Base-by-base conservation (phyloP, 2,329 filamentous ascomycete genomes). In the Fusarium miscanthi region DNA sequence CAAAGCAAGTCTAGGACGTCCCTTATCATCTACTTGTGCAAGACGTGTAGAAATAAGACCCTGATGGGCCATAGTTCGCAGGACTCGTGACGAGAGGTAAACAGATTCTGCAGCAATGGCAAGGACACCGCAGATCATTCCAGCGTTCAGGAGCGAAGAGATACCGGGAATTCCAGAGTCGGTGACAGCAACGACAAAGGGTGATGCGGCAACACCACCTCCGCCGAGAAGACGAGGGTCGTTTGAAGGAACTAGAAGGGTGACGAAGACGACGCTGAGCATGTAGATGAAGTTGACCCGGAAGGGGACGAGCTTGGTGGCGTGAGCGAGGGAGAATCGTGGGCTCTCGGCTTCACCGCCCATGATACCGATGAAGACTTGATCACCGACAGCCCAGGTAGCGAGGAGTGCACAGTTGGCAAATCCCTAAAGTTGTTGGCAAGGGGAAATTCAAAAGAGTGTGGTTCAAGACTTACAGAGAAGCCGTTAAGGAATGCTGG, bases 341-440 rank as follows among this genome's bases (percentile, higher is more conserved):
- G 73, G 73, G 19, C 59, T 65, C 43, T 73, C 43, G 1, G 73
- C 73, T 40, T 75, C 73, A 3, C 73, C 73, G 10, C 65, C 73
- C 70, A 75, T 75, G 37, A 75, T 68, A n/a, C 73, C 73, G 40
- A 75, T 74, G 7, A 75, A 75, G 11, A 75, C 73, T 41, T 75
- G 73, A 6, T 75, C 73, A 0, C 73, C 73, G 3, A 75, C 73
- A 1, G 73, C 73, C 73, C 73, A 75, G 14, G 60, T 70, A 4
- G 74, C 73, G 5, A 75, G 37, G 10, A 75, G 52, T 5, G 70
- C 65, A n/a, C 57, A 67, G 27, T 61, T 75, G 2, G 74, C 74
- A 6, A 75, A 75, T 12, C 73, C 73, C 73, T 75, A 10, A 30
- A 5, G 5, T 8, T 11, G 21, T 61, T 23, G 58, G 40, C 5